phyloP scores from a whole-genome alignment of 306 rosid genomes.

The Glycine soja region DNA sequence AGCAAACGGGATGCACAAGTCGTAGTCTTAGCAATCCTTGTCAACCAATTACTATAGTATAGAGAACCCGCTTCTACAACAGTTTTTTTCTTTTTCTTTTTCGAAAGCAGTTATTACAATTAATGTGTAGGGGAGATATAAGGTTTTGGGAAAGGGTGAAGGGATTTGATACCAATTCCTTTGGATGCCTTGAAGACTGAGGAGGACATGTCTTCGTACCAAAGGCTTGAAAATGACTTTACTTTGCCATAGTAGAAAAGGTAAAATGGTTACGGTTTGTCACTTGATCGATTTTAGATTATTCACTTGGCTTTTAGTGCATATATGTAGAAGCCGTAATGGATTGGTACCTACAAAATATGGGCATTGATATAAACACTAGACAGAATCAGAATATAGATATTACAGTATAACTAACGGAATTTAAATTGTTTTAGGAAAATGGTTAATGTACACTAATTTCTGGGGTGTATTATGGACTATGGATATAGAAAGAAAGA shows the following conservation, averaged over 20 bases:
- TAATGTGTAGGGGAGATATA: neutral
- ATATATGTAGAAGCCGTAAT: neutral
- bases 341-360: neutral
- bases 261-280: neutral
- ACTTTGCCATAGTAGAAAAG: neutral
- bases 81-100: neutral
- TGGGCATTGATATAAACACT: neutral
- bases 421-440: neutral
- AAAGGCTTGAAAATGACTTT: neutral
- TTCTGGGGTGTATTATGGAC: too few species aligned
- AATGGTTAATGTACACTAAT: neutral
- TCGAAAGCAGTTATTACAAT: neutral
- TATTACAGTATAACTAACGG: neutral
- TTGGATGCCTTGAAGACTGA: neutral
- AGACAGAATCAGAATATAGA: neutral
- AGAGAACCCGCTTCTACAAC: too few species aligned
- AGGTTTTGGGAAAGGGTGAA: neutral
- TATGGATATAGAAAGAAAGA: too few species aligned
- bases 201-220: neutral
- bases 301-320: neutral
- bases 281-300: neutral
- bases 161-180: neutral
- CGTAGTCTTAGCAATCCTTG: neutral
- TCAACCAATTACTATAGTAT: too few species aligned
- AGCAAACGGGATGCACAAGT: neutral